Evolutionary conservation across 2,329 filamentous ascomycete genomes (phyloP), one percentile per base, ranked within the genome.

Genomic region (Monilinia aucupariae): DNA sequence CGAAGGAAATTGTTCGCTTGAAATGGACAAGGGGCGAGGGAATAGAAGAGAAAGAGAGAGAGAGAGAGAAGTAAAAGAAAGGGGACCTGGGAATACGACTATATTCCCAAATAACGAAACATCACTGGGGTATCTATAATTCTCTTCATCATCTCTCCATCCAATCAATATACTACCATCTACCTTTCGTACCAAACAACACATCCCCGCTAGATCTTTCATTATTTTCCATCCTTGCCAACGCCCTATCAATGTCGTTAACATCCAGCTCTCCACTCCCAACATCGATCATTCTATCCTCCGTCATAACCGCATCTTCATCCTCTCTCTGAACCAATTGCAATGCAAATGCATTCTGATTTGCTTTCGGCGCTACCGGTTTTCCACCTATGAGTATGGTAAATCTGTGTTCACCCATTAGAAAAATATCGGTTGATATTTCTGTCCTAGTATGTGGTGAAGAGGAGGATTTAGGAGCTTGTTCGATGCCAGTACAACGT

Each of bases 241-340:
- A 73, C 55, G 80, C 82, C 64, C 82, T 80, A 68, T 88, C 85
- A 69, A 88, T 85, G 68, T 85, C 84, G 79, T 86, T 82, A 51
- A 88, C 84, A 71, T 86, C 84, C 68, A 88, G 76, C 25, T 73
- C 68, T 10, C 68, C 67, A 48, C 64, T 55, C n/a, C 45, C 63
- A 3, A 48, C 53, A 17, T 8, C 52, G 37, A 49, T 51, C 32
- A 49, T 45, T 49, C 17, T 59, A 52, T 52, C 32, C 13, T 27
- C 22, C 32, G 32, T 30, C 45, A 54, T 45, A 62, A 68, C 67
- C 3, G 61, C 45, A 61, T 64, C 62, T 41, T 65, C 70, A 53
- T 70, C 69, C 1, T 63, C 45, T 56, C 62, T 71, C 45, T 69
- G 68, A 45, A 61, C 65, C 9, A 72, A 43, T 6, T 68, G 68